Percentiles rank a stretch among this genome's conserved stretches.
phyloP scores from a whole-genome alignment of 768 basidiomycete species.

The Cystofilobasidium ferigula region DNA sequence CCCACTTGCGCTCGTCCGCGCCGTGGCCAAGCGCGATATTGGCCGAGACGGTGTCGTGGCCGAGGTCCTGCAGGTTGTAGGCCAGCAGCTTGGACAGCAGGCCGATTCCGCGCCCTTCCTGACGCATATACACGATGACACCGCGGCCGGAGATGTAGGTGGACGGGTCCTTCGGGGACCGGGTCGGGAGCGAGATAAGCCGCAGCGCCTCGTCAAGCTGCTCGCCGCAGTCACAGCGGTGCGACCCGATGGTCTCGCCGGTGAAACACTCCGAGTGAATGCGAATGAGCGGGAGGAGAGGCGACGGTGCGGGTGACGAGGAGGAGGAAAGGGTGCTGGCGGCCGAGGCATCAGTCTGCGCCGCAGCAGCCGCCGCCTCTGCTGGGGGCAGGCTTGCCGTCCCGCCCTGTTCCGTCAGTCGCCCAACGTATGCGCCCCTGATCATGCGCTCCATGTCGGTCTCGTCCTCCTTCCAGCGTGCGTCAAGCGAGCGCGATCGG shows the following conservation, averaged over 20 bases:
- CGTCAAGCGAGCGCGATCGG: slow-evolving; percentile 68
- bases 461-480: slow-evolving; percentile 70
- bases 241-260: slow-evolving; percentile 92
- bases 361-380: background rate
- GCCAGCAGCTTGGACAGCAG: slow-evolving; percentile 89
- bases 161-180: background rate
- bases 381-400: background rate
- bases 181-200: slow-evolving; percentile 36
- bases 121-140: slow-evolving; percentile 85
- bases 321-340: slow-evolving; percentile 25
- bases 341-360: background rate
- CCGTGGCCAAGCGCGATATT: slow-evolving; percentile 89
- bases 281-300: slow-evolving; percentile 23
- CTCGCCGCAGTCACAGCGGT: slow-evolving; percentile 98
- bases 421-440: slow-evolving; percentile 85
- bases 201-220: slow-evolving; percentile 96
- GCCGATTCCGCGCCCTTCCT: slow-evolving; percentile 96
- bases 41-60: slow-evolving; percentile 96
- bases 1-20: slow-evolving; percentile 89
- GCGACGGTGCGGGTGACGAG: background rate
- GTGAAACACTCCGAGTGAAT: slow-evolving; percentile 94
- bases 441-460: slow-evolving; percentile 87
- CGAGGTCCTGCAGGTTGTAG: slow-evolving; percentile 94
- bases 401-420: slow-evolving; percentile 40
- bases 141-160: slow-evolving; percentile 64